A percentile compares a stretch with the other conserved stretches of the same genome.
Evolutionary conservation across 2,329 filamentous ascomycete species (phyloP).

Genomic region (Cladosporium sphaerospermum): DNA sequence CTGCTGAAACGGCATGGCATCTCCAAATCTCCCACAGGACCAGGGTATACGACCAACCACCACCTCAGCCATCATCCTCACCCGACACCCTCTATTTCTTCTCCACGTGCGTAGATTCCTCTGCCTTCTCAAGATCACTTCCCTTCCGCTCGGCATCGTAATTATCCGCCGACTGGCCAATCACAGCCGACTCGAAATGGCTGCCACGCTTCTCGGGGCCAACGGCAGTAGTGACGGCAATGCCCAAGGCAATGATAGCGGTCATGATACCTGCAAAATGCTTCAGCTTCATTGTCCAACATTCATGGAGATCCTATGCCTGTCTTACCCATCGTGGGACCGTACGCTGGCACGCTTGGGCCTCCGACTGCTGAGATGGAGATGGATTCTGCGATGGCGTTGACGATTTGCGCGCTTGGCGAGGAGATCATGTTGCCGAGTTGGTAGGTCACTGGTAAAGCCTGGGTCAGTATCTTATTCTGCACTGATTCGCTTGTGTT

Average conservation of each 20-base stretch:
- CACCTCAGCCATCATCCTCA: too few species aligned
- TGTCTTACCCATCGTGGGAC: slow-evolving; percentile 56
- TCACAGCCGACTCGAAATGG: slow-evolving; percentile 56
- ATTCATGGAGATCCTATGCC: too few species aligned
- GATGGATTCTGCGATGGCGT: slow-evolving; percentile 61
- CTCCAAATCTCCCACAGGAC: too few species aligned
- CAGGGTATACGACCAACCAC: too few species aligned
- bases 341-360: slow-evolving; percentile 60
- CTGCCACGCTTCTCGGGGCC: slow-evolving; percentile 70
- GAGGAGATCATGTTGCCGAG: slow-evolving; percentile 69
- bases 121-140: slow-evolving; percentile 14
- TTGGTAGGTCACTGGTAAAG: slow-evolving; percentile 56
- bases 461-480: not conserved
- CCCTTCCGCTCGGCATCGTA: slow-evolving; percentile 14
- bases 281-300: not conserved
- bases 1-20: too few species aligned
- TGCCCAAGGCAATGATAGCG: slow-evolving; percentile 67
- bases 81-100: not conserved
- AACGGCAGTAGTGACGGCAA: slow-evolving; percentile 60
- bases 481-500: not conserved
- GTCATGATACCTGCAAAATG: slow-evolving; percentile 50
- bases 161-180: slow-evolving; percentile 17
- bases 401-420: slow-evolving; percentile 70
- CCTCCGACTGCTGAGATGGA: slow-evolving; percentile 49
- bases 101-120: slow-evolving; percentile 13